phyloP scores from a whole-genome alignment of 164 flowering plant species.

The Annona squamosa region DNA sequence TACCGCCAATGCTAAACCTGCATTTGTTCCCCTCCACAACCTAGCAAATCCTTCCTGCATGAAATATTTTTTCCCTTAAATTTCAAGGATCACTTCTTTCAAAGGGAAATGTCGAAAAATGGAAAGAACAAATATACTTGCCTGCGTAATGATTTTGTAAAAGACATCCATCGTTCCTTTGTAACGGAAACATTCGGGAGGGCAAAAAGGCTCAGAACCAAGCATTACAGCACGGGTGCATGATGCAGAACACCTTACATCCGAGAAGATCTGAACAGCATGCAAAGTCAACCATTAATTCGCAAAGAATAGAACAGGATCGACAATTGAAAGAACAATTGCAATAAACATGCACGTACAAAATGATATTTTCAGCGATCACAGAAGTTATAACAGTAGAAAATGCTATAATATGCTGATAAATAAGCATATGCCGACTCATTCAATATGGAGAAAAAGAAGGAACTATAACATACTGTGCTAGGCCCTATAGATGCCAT shows the following conservation, averaged over 20 bases:
- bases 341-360: too few species aligned
- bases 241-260: conserved; percentile 83
- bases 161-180: conserved; percentile 93
- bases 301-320: neutral
- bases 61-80: neutral
- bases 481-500: conserved; percentile 72
- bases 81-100: neutral
- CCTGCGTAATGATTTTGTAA: conserved; percentile 86
- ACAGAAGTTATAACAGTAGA: neutral
- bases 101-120: conserved; percentile 9
- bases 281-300: neutral
- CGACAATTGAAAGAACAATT: neutral
- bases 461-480: conserved; percentile 5
- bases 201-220: conserved; percentile 73
- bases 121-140: conserved; percentile 9
- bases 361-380: too few species aligned
- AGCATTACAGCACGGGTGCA: conserved; percentile 76
- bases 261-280: conserved; percentile 69
- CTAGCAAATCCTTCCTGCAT: conserved; percentile 83
- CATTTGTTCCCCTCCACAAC: conserved; percentile 98
- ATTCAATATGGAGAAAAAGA: neutral
- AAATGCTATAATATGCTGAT: neutral
- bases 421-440: neutral
- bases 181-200: conserved; percentile 92
- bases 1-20: conserved; percentile 82